A percentile compares a stretch with the other conserved stretches of the same genome.
phyloP scores from a whole-genome alignment of 805 yeast species.

The Candida adriatica region DNA sequence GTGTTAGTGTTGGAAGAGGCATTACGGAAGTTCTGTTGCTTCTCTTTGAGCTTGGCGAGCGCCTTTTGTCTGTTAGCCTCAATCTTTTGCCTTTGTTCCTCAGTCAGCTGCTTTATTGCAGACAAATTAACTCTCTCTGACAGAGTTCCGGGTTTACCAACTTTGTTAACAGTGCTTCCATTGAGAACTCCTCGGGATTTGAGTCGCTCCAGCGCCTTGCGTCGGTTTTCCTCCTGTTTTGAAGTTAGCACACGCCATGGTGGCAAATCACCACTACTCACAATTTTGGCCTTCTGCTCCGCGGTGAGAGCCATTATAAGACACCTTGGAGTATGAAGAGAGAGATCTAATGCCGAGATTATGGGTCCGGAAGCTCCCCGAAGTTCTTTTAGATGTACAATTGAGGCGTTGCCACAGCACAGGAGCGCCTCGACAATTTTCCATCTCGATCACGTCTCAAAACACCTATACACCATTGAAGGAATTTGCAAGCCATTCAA shows the following conservation, averaged over 20 bases:
- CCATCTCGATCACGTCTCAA: too few relatives aligned
- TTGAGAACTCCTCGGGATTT: conserved; percentile 34
- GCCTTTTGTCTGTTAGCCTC: conserved; percentile 52
- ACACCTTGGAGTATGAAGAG: too few relatives aligned
- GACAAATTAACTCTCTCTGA: conserved; percentile 12
- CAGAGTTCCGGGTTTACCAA: conserved; percentile 15
- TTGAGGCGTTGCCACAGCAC: too few relatives aligned
- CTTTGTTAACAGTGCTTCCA: conserved; percentile 11
- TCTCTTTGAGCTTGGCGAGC: conserved; percentile 33
- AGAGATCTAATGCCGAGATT: too few relatives aligned
- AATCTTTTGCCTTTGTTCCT: conserved; percentile 42
- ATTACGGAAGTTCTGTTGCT: conserved; percentile 31
- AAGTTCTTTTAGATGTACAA: background rate
- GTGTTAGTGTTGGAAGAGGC: conserved; percentile 25
- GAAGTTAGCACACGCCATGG: background rate
- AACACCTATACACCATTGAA: too few relatives aligned
- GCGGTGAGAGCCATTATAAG: background rate
- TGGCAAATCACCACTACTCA: background rate
- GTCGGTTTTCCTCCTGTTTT: conserved; percentile 26
- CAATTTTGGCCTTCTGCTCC: background rate
- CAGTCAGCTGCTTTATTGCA: conserved; percentile 29
- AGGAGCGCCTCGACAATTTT: too few relatives aligned
- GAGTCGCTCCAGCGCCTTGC: conserved; percentile 53
- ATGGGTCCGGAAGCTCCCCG: too few relatives aligned
- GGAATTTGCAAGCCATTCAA: too few relatives aligned